phyloP scores from a whole-genome alignment of 164 flowering plant genomes.

The Piper longum region DNA sequence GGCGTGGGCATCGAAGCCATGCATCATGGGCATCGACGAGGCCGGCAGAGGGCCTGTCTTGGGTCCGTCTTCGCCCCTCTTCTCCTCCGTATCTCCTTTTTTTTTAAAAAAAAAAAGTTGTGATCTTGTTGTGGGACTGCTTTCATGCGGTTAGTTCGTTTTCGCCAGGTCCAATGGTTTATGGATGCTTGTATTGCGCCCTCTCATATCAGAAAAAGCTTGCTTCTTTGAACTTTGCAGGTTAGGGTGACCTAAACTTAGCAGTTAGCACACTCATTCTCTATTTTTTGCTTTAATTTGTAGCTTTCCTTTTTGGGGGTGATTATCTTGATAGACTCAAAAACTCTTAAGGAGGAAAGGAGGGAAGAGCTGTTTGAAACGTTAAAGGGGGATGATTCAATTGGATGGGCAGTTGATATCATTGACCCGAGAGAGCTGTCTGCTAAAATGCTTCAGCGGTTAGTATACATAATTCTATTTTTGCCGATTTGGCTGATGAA shows the following conservation, averaged over 20 bases:
- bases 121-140: background rate
- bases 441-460: conserved; percentile 88
- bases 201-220: conserved; percentile 60
- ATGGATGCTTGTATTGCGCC: conserved; percentile 87
- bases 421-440: conserved; percentile 91
- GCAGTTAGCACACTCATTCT: background rate
- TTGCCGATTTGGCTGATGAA: background rate
- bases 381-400: conserved; percentile 51
- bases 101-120: too few relatives aligned
- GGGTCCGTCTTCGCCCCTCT: conserved; percentile 25
- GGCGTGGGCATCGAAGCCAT: conserved; percentile 69
- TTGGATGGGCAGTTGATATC: conserved; percentile 93
- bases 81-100: background rate
- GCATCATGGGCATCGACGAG: conserved; percentile 98
- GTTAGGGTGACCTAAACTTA: conserved; percentile 13
- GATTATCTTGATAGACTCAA: conserved; percentile 46
- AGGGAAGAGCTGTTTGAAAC: conserved; percentile 82
- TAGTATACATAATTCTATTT: conserved; percentile 6
- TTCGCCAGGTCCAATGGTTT: conserved; percentile 84
- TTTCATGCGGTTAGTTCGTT: background rate
- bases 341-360: conserved; percentile 87
- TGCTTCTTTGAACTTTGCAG: conserved; percentile 66
- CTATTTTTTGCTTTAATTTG: background rate
- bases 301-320: background rate
- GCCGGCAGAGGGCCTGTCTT: conserved; percentile 97